Evolutionary conservation across 2,329 filamentous ascomycete species (phyloP), one percentile per base, ranked within the genome.

Genomic region (Cryphonectria radicalis): DNA sequence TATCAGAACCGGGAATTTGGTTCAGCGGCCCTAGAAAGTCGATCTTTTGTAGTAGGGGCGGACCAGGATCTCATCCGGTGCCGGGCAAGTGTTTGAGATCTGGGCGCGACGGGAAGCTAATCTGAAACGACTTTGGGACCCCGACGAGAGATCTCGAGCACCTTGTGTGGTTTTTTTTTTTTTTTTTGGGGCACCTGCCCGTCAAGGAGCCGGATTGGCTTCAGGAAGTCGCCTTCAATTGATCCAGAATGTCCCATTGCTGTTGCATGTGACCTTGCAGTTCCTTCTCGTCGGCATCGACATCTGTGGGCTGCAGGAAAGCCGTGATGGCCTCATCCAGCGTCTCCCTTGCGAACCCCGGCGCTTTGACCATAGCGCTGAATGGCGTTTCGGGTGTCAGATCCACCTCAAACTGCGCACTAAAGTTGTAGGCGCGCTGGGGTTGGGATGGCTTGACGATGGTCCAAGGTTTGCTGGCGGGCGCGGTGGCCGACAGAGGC

Each of bases 391-490:
- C 77, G 3, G 77, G 76, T 10, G 80, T 76, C 28, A 84, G 71
- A 57, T 84, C 80, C 0, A 81, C 77, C 19, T 84, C 83, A n/a
- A 94, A 82, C 78, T 93, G 91, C 17, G 89, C 83, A 22, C 86
- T 90, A 73, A 93, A 85, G 4, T 86, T 87, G 78, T 95, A 94
- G 73, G 86, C 87, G 55, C 88, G 84, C 73, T 88, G 86, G 66
- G 87, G 89, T 72, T 92, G 87, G 73, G 90, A 90, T n/a, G 95
- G 95, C 83, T 97, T 98, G 72, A 95, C 86, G 35, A 98, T 86
- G 1, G 86, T 87, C 32, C 88, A 81, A 22, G 87, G 84, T 75
- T 88, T 86, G 25, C 85, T 86, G 74, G 78, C 76, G 74, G 77
- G 76, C 11, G 76, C 70, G 28, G 76, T 73, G 32, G 72, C 83